A percentile compares a stretch with the other conserved stretches of the same genome.
Conservation (phyloP, 2,329 filamentous ascomycete species). For the Leptographium galeiforme region DNA sequence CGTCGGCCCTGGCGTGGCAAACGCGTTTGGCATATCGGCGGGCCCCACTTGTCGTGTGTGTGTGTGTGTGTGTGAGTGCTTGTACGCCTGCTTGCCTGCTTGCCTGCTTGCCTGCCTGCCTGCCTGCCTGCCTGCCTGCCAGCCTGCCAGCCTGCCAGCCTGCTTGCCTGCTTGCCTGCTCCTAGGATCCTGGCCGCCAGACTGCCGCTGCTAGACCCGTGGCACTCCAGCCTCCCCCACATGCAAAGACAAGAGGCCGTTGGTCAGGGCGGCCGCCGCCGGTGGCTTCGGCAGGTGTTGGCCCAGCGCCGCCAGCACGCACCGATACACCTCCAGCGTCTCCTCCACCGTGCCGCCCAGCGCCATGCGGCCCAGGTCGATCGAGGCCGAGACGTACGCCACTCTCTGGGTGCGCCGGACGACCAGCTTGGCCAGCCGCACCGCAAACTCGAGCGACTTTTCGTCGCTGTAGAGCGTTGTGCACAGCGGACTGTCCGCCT, state of each 20-base stretch:
- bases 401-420: slow-evolving; percentile 60
- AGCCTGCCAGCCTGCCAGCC: no score
- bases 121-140: no score
- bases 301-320: slow-evolving; percentile 57
- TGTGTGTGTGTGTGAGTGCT: no score
- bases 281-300: slow-evolving; percentile 29
- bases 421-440: slow-evolving; percentile 69
- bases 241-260: not conserved
- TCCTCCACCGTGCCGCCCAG: slow-evolving; percentile 78
- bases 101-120: no score
- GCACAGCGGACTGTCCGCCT: slow-evolving; percentile 50
- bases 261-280: not conserved
- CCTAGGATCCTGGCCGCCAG: no score
- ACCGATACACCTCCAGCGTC: slow-evolving; percentile 79
- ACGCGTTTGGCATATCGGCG: no score
- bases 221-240: no score
- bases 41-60: no score
- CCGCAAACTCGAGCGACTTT: slow-evolving; percentile 73
- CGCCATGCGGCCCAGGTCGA: slow-evolving; percentile 59
- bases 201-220: no score
- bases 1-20: no score
- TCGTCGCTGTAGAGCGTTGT: slow-evolving; percentile 69
- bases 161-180: no score
- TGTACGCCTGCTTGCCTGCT: no score
- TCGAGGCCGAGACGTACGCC: slow-evolving; percentile 83